These are phyloP conservation scores for Rhododendron molle DNA, from an alignment of 148 eudicot genomes.

Conservation along the genomic window DNA sequence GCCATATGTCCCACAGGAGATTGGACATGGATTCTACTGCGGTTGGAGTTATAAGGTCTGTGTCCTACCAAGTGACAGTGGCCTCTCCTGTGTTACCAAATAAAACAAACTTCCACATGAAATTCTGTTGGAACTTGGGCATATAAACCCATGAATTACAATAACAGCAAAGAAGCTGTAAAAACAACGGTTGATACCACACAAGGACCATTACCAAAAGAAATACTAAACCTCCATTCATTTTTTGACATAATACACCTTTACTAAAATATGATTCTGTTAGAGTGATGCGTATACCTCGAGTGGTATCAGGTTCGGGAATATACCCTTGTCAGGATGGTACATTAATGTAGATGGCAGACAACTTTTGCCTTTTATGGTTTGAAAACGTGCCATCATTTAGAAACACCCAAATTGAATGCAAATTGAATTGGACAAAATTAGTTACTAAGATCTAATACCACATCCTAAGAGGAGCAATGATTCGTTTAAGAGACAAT, in stretches of 20 bases:
- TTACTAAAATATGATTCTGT: not conserved
- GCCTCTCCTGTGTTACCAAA: slow-evolving; percentile 45
- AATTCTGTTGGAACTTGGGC: not conserved
- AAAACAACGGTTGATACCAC: not conserved
- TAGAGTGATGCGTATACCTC: not conserved
- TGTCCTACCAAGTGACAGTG: slow-evolving; percentile 74
- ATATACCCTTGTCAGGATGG: not conserved
- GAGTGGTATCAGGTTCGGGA: not conserved
- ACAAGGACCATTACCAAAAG: not conserved
- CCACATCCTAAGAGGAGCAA: not conserved
- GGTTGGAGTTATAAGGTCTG: slow-evolving; percentile 28
- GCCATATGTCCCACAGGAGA: slow-evolving; percentile 26
- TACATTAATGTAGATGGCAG: not conserved
- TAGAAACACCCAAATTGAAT: not conserved
- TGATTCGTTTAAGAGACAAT: not conserved
- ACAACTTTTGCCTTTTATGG: not conserved
- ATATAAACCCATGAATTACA: not conserved
- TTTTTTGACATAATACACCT: not conserved
- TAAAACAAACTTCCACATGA: not conserved
- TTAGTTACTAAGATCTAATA: not conserved
- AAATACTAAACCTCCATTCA: not conserved
- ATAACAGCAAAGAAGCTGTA: not conserved
- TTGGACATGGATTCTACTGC: slow-evolving; percentile 10
- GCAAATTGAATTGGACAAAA: not conserved
- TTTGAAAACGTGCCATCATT: not conserved